phyloP scores from a whole-genome alignment of 139 green algal species.

The Chlorella sp. region DNA sequence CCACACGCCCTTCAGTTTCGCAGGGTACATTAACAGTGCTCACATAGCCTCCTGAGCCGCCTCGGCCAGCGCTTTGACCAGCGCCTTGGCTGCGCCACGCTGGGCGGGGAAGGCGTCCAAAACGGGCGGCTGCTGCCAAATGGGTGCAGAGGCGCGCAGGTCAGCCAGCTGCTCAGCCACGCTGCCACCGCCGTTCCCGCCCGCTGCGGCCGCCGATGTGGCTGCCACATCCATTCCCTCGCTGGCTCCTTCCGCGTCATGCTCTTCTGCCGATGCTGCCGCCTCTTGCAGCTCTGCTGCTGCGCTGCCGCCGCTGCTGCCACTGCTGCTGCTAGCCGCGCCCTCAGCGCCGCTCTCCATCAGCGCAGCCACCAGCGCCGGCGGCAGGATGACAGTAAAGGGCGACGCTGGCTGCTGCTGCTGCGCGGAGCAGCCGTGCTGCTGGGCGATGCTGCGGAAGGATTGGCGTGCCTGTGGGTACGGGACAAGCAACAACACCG shows the following conservation, averaged over 20 bases:
- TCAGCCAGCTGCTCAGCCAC: conserved; percentile 16
- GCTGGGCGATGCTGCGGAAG: background rate
- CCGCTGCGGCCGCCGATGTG: too few species aligned
- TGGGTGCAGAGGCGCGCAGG: conserved; percentile 17
- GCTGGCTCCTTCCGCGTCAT: background rate
- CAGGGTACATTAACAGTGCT: background rate
- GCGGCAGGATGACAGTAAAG: conserved; percentile 42
- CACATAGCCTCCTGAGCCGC: background rate
- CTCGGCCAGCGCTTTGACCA: conserved; percentile 38
- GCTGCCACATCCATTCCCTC: conserved; percentile 4
- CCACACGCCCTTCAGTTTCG: too few species aligned
- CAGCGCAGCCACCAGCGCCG: background rate
- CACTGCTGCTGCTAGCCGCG: background rate
- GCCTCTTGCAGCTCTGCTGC: background rate
- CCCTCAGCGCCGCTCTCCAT: background rate
- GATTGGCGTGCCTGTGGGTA: background rate
- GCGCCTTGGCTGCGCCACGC: conserved; percentile 48
- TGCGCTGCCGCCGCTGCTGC: background rate
- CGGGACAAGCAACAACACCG: background rate
- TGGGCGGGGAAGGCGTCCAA: conserved; percentile 56
- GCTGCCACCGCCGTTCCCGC: background rate
- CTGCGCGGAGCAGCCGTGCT: background rate
- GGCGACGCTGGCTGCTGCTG: conserved; percentile 10
- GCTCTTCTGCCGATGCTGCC: conserved; percentile 11
- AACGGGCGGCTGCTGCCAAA: conserved; percentile 57